Percentiles rank a stretch among this genome's conserved stretches.
Conservation (phyloP, 257 asterid species). For the Linderniella brevidens region DNA sequence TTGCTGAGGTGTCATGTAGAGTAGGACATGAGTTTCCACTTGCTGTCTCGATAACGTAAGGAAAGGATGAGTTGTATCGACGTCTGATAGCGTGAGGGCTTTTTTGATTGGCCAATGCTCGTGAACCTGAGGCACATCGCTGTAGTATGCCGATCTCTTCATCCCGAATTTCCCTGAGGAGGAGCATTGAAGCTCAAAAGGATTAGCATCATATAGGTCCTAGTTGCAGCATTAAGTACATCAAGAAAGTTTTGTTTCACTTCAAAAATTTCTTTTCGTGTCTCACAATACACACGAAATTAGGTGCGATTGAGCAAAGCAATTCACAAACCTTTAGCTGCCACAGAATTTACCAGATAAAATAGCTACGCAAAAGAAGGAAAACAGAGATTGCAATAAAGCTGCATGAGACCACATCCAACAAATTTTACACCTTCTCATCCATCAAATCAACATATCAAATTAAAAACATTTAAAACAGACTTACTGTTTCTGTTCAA, state of each 20-base stretch:
- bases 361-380: no score
- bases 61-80: conserved; percentile 72
- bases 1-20: conserved; percentile 50
- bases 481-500: no score
- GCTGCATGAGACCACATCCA: no score
- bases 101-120: conserved; percentile 71
- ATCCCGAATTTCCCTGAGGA: conserved; percentile 18
- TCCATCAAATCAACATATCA: no score
- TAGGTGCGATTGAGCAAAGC: no score
- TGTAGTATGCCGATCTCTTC: conserved; percentile 45
- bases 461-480: no score
- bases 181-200: background rate
- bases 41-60: conserved; percentile 71
- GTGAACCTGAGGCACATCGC: conserved; percentile 28
- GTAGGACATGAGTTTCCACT: conserved; percentile 51
- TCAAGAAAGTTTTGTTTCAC: background rate
- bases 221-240: background rate
- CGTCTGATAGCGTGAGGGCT: conserved; percentile 59
- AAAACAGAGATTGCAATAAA: no score
- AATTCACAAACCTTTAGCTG: no score
- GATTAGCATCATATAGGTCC: background rate
- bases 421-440: no score
- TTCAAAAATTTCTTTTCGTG: no score
- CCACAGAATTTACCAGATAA: no score
- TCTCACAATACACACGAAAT: no score